Base-by-base conservation (phyloP, 2,329 filamentous ascomycete genomes). In the Aspergillus vadensis region DNA sequence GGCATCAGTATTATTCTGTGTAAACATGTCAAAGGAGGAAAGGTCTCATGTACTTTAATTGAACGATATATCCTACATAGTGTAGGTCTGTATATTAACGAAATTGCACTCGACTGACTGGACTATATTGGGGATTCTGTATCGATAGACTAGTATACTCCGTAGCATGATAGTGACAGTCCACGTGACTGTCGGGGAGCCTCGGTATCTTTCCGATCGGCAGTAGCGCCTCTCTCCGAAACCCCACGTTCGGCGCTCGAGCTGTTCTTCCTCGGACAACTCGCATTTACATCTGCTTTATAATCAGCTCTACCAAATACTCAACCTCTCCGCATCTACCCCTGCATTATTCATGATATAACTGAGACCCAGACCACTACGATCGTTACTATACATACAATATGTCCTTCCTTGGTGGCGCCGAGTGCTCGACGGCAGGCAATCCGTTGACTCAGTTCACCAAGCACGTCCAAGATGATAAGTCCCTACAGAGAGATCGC, bases 361-460 rank as follows among this genome's bases (percentile, higher is more conserved):
- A 30, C 21, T 27, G 39, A 23, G 38, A 12, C 12, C n/a, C 12
- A 12, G 27, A 30, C 32, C n/a, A 44, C 50, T 44, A 50, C 44
- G 10, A 36, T 30, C 17, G 32, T 39, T 43, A 48, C 56, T 38
- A 59, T 10, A n/a, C 49, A 38, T 7, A 55, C 66, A 82, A 63
- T 67, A 98, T 99, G 94, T 97, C 94, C 58, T 98, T 99, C 78
- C 85, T 98, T 71, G 91, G 92, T 79, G 93, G 94, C 70, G 91
- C 94, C 70, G 95, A 98, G 81, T 99, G 95, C 84, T 98, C 94
- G 59, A 96, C 95, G 63, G 92, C 91, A 66, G 92, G 90, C 73
- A 99, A 99, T 78, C 95, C 96, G 60, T 88, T 99, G 71, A 94
- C 91, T 75, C 95, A 98, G 82, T 96, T 99, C 77, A 92, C 93